Conservation (phyloP, 345 rosid species). For the Brassica napus region DNA sequence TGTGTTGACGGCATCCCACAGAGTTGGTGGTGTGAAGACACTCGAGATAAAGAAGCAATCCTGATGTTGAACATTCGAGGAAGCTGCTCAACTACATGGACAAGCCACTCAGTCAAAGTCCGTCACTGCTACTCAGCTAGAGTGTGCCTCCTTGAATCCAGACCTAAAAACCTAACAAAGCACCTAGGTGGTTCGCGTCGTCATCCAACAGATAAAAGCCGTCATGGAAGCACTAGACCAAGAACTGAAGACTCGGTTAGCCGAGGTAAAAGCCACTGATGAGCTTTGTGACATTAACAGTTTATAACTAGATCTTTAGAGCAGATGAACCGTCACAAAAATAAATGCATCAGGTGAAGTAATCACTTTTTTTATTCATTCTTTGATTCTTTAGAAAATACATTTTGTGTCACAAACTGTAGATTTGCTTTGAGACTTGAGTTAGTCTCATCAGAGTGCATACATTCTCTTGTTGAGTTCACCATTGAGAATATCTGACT, state of each 20-base stretch:
- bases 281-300: background rate
- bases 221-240: background rate
- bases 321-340: constrained; percentile 19
- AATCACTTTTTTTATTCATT: constrained; percentile 20
- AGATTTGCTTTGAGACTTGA: constrained; percentile 18
- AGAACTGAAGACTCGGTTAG: background rate
- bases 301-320: constrained; percentile 32
- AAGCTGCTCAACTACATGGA: constrained; percentile 56
- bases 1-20: constrained; percentile 83
- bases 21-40: constrained; percentile 93
- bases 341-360: constrained; percentile 25
- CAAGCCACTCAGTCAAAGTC: constrained; percentile 55
- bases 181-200: constrained; percentile 40
- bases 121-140: constrained; percentile 72
- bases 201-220: constrained; percentile 17
- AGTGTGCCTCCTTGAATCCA: constrained; percentile 38
- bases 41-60: constrained; percentile 77
- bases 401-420: background rate
- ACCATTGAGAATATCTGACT: constrained; percentile 30
- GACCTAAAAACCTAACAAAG: constrained; percentile 37
- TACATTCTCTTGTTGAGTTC: constrained; percentile 44
- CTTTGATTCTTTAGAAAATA: constrained; percentile 25
- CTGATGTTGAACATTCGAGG: constrained; percentile 59
- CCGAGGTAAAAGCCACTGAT: background rate
- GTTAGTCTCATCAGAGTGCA: constrained; percentile 29